phyloP scores from a whole-genome alignment of 192 early-diverging fungal genomes.

The Cladochytrium replicatum region DNA sequence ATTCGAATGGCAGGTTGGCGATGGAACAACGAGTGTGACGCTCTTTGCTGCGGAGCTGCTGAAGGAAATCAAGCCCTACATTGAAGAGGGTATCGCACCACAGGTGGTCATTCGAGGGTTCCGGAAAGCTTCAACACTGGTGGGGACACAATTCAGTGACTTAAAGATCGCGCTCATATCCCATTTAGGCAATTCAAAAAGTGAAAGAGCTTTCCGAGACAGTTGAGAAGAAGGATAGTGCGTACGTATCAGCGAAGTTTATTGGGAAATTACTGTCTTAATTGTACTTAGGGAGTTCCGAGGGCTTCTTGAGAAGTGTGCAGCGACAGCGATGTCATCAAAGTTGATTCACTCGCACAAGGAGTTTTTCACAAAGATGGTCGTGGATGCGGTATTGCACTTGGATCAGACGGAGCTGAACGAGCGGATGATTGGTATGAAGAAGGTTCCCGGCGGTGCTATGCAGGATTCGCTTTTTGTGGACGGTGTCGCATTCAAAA shows the following conservation, averaged over 20 bases:
- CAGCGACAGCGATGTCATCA: conserved; percentile 95
- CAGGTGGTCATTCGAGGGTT: conserved; percentile 94
- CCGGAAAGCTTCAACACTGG: conserved; percentile 77
- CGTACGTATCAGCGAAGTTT: too few relatives aligned
- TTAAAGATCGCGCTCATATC: too few relatives aligned
- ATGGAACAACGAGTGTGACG: conserved; percentile 96
- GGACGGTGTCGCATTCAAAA: conserved; percentile 98
- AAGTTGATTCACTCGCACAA: conserved; percentile 95
- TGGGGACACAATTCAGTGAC: too few relatives aligned
- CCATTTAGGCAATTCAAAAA: too few relatives aligned
- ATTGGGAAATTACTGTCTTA: too few relatives aligned
- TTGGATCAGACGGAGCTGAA: conserved; percentile 94
- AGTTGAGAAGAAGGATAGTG: too few relatives aligned
- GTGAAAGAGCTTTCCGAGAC: conserved; percentile 85
- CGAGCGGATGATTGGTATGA: conserved; percentile 96
- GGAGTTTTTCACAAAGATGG: conserved; percentile 97
- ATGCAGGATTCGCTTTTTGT: conserved; percentile 97
- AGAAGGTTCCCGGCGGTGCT: conserved; percentile 94
- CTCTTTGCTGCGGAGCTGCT: conserved; percentile 93
- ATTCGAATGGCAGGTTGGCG: conserved; percentile 59
- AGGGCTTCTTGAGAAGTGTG: conserved; percentile 85
- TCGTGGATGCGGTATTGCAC: conserved; percentile 89
- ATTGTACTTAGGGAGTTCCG: conserved; percentile 87
- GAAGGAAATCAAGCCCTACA: conserved; percentile 84
- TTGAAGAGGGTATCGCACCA: conserved; percentile 87